These are phyloP conservation scores for Spathaspora sp. DNA, from an alignment of 1,139 yeast species.

Conservation along the genomic window DNA sequence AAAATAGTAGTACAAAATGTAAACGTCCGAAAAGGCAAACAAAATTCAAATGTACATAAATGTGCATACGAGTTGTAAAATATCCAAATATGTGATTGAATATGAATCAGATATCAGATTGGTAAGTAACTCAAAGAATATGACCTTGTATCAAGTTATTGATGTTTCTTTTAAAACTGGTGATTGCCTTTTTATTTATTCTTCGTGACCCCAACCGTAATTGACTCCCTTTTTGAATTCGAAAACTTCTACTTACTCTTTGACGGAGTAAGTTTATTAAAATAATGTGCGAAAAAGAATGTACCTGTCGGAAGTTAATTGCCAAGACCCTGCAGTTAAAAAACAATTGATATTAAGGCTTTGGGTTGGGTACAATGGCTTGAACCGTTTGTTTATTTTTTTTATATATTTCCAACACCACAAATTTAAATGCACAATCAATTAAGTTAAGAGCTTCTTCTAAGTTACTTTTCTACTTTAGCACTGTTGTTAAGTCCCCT, in stretches of 20 bases:
- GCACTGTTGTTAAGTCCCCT: not conserved
- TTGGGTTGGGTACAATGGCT: not conserved
- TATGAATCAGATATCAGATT: not conserved
- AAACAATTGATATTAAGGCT: conserved; percentile 1
- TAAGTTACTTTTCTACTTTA: not conserved
- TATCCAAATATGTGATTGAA: not conserved
- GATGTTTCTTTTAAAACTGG: not conserved
- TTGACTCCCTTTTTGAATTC: not conserved
- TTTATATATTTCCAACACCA: not conserved
- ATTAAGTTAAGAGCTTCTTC: not conserved
- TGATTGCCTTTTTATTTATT: not conserved
- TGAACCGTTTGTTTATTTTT: not conserved
- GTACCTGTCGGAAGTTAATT: not conserved
- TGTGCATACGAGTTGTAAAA: not conserved
- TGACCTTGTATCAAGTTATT: not conserved
- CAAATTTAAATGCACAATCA: not conserved
- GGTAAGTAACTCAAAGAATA: not conserved
- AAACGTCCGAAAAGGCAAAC: not conserved
- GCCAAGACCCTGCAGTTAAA: not conserved
- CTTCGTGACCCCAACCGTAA: not conserved
- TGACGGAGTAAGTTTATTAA: not conserved
- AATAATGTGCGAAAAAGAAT: not conserved
- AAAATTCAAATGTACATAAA: not conserved
- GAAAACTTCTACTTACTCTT: not conserved
- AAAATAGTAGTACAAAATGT: not conserved